These are phyloP conservation scores for Marasmius oreades DNA, from an alignment of 1,284 basidiomycete genomes.

Conservation along the genomic window DNA sequence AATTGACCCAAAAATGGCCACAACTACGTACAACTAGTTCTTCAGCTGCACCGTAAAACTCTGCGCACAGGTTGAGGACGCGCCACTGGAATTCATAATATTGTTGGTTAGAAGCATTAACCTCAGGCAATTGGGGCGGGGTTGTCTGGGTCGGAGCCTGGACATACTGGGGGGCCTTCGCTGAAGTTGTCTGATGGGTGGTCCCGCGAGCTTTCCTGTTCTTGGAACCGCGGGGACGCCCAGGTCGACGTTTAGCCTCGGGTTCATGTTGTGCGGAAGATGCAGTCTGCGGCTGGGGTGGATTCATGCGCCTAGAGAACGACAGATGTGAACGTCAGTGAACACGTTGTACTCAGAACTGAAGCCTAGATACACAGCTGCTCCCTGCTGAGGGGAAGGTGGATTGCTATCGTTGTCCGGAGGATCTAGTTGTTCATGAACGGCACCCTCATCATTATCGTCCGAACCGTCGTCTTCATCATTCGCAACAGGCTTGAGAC, in stretches of 20 bases:
- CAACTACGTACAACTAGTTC: constrained; percentile 66
- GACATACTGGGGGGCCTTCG: constrained; percentile 24
- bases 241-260: constrained; percentile 59
- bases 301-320: constrained; percentile 9
- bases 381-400: constrained; percentile 12
- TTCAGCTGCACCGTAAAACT: constrained; percentile 81
- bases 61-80: constrained; percentile 72
- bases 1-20: constrained; percentile 9
- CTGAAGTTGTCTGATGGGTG: constrained; percentile 11
- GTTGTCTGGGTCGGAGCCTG: constrained; percentile 24
- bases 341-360: background rate
- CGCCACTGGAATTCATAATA: constrained; percentile 85
- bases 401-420: constrained; percentile 13
- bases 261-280: constrained; percentile 17
- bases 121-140: constrained; percentile 44
- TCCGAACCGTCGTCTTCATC: constrained; percentile 59
- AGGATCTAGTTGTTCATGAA: constrained; percentile 60
- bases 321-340: constrained; percentile 13
- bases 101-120: constrained; percentile 64
- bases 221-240: constrained; percentile 73
- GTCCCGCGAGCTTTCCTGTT: constrained; percentile 45
- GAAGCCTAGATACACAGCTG: background rate
- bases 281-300: background rate
- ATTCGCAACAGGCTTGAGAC: constrained; percentile 27
- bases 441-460: constrained; percentile 64